Conservation (phyloP, 768 basidiomycete genomes). For the Boletus coccyginus region DNA sequence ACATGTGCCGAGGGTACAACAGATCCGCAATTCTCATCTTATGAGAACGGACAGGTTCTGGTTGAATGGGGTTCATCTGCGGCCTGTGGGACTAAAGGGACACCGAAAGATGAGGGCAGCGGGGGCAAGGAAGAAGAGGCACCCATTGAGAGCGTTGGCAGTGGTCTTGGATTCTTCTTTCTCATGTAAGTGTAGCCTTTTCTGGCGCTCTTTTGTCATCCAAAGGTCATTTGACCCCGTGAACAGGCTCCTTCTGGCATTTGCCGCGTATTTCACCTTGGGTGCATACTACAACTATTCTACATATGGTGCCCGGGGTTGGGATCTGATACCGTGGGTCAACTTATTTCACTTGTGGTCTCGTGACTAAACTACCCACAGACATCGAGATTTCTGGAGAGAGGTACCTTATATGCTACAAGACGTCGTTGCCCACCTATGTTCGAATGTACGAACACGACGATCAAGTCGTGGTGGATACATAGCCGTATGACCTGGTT, state of each 20-base stretch:
- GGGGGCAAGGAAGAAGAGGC: slow-evolving; percentile 21
- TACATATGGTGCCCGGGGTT: slow-evolving; percentile 80
- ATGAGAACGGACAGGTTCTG: slow-evolving; percentile 51
- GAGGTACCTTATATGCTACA: slow-evolving; percentile 85
- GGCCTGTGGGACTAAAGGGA: slow-evolving; percentile 47
- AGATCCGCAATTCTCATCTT: slow-evolving; percentile 54
- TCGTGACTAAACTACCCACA: slow-evolving; percentile 26
- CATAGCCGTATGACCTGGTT: slow-evolving; percentile 57
- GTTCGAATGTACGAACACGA: slow-evolving; percentile 67
- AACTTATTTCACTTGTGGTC: slow-evolving; percentile 2
- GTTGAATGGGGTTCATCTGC: slow-evolving; percentile 63
- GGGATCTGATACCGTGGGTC: slow-evolving; percentile 81
- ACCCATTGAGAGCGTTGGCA: slow-evolving; percentile 49
- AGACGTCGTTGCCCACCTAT: slow-evolving; percentile 76
- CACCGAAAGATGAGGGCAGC: slow-evolving; percentile 27
- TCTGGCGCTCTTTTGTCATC: neutral
- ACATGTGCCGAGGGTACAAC: slow-evolving; percentile 47
- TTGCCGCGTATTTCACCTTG: slow-evolving; percentile 67
- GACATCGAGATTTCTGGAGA: slow-evolving; percentile 88
- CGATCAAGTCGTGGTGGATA: slow-evolving; percentile 70
- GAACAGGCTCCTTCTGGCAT: slow-evolving; percentile 46
- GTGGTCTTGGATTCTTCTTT: slow-evolving; percentile 88
- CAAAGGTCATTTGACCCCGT: slow-evolving; percentile 39
- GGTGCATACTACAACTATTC: slow-evolving; percentile 89
- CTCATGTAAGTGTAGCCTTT: slow-evolving; percentile 57